phyloP scores from a whole-genome alignment of 176 grass and related monocot genomes.

The Aegilops tauschii region DNA sequence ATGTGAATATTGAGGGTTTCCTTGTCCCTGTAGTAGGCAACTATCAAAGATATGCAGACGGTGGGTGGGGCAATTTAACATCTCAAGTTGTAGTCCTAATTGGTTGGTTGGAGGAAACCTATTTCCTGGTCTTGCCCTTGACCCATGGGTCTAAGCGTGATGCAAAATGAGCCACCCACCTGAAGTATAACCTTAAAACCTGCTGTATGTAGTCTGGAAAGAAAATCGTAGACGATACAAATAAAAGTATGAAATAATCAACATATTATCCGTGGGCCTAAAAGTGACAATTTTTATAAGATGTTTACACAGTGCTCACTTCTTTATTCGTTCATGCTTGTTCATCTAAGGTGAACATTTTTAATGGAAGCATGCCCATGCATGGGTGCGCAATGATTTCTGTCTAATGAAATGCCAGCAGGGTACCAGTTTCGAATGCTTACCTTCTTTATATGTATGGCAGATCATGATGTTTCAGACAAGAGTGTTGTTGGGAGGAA shows the following conservation, averaged over 20 bases:
- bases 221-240: background rate
- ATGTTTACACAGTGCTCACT: background rate
- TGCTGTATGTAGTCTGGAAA: background rate
- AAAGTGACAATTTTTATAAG: background rate
- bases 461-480: slow-evolving; percentile 99
- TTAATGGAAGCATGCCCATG: background rate
- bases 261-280: background rate
- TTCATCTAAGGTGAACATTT: background rate
- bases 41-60: background rate
- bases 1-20: slow-evolving; percentile 17
- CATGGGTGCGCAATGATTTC: background rate
- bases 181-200: too few species aligned
- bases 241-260: background rate
- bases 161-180: background rate
- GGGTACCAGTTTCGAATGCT: background rate
- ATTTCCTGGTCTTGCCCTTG: background rate
- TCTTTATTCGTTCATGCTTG: background rate
- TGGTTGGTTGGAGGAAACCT: background rate
- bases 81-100: background rate
- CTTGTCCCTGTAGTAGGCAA: background rate
- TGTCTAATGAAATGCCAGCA: background rate
- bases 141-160: background rate
- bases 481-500: slow-evolving; percentile 80
- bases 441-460: background rate
- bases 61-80: background rate